Evolutionary conservation across 345 rosid genomes (phyloP).

Genomic region (Dovyalis caffra): DNA sequence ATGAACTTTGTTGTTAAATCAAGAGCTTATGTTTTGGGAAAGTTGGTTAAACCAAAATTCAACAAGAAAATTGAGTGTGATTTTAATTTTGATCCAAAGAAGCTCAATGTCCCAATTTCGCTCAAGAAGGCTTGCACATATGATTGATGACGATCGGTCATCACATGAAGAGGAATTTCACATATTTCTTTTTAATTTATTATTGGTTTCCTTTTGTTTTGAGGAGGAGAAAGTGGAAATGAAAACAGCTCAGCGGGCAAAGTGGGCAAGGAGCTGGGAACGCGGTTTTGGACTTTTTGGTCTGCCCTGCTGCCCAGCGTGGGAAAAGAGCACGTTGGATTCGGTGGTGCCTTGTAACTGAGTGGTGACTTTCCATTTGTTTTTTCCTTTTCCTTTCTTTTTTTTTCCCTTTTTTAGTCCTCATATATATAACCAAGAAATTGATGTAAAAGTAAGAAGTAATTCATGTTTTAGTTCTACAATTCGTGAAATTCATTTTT

Average conservation of each 20-base stretch:
- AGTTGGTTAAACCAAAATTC: conserved; percentile 81
- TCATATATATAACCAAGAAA: not conserved
- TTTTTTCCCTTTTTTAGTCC: too few relatives aligned
- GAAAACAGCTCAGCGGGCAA: conserved; percentile 58
- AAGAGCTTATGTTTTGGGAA: conserved; percentile 83
- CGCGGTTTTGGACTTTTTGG: conserved; percentile 25
- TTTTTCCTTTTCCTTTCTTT: conserved; percentile 7
- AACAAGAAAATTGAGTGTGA: conserved; percentile 61
- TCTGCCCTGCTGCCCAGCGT: conserved; percentile 34
- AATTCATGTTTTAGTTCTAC: not conserved
- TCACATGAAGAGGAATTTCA: not conserved
- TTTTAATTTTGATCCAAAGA: conserved; percentile 61
- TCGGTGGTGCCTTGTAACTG: conserved; percentile 32
- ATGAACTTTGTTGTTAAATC: conserved; percentile 64
- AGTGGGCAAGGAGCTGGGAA: conserved; percentile 8
- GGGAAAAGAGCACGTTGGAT: conserved; percentile 15
- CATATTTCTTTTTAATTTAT: not conserved
- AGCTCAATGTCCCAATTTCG: conserved; percentile 53
- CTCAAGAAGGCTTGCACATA: conserved; percentile 76
- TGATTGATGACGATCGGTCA: conserved; percentile 19
- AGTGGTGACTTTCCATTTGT: conserved; percentile 4
- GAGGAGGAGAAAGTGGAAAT: conserved; percentile 4
- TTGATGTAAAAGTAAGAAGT: conserved; percentile 10
- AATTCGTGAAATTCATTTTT: not conserved
- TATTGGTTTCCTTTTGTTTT: not conserved